Base-by-base conservation (phyloP, 2,329 filamentous ascomycete genomes). In the Colletotrichum sp. region DNA sequence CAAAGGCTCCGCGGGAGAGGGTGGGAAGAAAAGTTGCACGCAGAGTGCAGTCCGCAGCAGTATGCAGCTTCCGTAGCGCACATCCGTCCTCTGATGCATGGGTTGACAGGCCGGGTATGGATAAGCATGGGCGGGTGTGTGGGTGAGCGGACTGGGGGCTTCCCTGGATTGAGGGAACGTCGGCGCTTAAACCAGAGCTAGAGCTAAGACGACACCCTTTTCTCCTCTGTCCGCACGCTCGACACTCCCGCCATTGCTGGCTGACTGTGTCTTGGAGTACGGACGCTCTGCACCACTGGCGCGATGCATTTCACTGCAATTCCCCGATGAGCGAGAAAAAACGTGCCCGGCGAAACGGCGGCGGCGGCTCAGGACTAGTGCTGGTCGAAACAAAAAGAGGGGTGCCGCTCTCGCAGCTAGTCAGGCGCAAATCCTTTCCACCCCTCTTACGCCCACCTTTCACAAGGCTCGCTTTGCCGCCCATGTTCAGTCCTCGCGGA, bases 381-480 rank as follows among this genome's bases (percentile, higher is more conserved):
- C 38, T 58, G 24, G 26, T 30, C 52, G 52, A 56, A 72, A 72
- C 69, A 58, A 32, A 52, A 68, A 52, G 34, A 43, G 64, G 62
- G 58, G 64, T 14, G 18, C 18, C 48, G 48, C 28, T 56, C 55
- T 55, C 18, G 24, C 30, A 36, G 52, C 34, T 61, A 73, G 73
- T 58, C 69, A 73, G 58, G 30, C 64, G 73, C 63, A 74, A 76
- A 36, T 70, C 71, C 64, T 66, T 71, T 48, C 43, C 68, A 64
- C 58, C 59, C 61, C 48, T 69, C 65, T 43, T 30, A 16, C 69
- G 65, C 62, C 71, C 80, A 81, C 84, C 84, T 85, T 85, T 86
- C 83, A 85, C 79, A 80, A 80, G 75, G 80, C 80, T 79, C 77
- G 80, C 82, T 78, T 85, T 85, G 81, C 83, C 84, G 84, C 84